These are phyloP conservation scores for Fusarium phyllophilum DNA, from an alignment of 2,329 filamentous ascomycete species.

Conservation along the genomic window DNA sequence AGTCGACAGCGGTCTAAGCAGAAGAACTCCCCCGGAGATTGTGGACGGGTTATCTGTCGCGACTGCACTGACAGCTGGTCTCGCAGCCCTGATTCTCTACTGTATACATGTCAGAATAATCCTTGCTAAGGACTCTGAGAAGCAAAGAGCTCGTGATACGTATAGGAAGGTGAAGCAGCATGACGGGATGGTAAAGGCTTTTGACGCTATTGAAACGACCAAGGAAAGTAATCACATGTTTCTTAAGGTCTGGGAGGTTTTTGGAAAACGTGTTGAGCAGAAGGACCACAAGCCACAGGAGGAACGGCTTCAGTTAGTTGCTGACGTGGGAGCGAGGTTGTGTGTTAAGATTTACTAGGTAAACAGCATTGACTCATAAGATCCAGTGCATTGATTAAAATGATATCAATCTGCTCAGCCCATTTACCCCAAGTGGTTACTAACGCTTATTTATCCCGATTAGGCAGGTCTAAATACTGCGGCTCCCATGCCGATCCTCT, in stretches of 20 bases:
- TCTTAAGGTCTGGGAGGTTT: constrained; percentile 44
- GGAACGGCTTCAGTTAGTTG: constrained; percentile 30
- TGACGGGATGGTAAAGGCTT: constrained; percentile 30
- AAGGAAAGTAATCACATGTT: constrained; percentile 39
- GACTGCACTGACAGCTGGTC: constrained; percentile 46
- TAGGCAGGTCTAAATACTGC: background rate
- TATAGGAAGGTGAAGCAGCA: constrained; percentile 26
- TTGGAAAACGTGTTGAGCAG: constrained; percentile 31
- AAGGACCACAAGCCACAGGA: constrained; percentile 16
- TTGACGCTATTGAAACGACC: constrained; percentile 33
- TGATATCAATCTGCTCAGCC: background rate
- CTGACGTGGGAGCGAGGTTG: background rate
- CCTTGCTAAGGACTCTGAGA: constrained; percentile 11
- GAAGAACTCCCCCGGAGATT: background rate
- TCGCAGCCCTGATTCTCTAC: constrained; percentile 47
- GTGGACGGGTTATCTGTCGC: constrained; percentile 42
- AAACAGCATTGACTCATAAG: background rate
- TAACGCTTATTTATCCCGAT: background rate
- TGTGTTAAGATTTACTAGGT: background rate
- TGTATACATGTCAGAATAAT: constrained; percentile 30
- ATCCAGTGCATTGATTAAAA: too few species aligned
- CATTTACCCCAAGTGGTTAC: background rate
- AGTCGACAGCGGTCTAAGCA: background rate
- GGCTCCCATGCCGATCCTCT: background rate
- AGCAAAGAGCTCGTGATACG: constrained; percentile 19